These are phyloP conservation scores for Auricularia heimuer DNA, from an alignment of 768 basidiomycete species.

Conservation along the genomic window DNA sequence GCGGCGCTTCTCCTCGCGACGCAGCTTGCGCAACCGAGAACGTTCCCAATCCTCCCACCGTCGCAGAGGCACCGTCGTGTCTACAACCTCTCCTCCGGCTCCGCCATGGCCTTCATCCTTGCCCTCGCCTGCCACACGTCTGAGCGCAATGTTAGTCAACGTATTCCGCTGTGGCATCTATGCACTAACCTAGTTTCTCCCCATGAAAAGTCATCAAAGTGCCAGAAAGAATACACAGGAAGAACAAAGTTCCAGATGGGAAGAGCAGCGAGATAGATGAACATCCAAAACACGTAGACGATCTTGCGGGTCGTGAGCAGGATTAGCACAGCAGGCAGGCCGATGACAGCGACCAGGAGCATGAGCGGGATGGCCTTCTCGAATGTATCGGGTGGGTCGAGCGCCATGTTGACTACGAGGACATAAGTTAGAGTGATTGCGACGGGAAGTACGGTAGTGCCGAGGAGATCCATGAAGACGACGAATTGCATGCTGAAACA, in stretches of 20 bases:
- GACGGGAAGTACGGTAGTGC: conserved; percentile 86
- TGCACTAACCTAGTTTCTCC: conserved; percentile 82
- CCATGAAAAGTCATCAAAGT: conserved; percentile 99
- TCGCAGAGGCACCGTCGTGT: conserved; percentile 73
- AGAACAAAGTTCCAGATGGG: conserved; percentile 95
- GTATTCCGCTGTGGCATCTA: not conserved
- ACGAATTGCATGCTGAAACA: conserved; percentile 99
- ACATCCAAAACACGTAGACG: conserved; percentile 97
- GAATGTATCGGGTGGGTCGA: conserved; percentile 75
- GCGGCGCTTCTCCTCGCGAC: conserved; percentile 73
- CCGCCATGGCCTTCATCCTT: conserved; percentile 72
- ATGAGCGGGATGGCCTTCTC: conserved; percentile 90
- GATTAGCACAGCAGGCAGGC: conserved; percentile 87
- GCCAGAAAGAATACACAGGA: conserved; percentile 96
- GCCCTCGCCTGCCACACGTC: conserved; percentile 89
- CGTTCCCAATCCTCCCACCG: conserved; percentile 99
- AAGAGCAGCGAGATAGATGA: conserved; percentile 83
- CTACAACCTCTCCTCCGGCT: conserved; percentile 42
- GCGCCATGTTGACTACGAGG: conserved; percentile 70
- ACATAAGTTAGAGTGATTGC: conserved; percentile 87
- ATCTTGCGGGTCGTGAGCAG: conserved; percentile 90
- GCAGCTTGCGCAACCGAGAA: conserved; percentile 82
- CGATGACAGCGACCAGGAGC: conserved; percentile 82
- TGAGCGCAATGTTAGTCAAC: conserved; percentile 24
- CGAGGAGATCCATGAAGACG: conserved; percentile 93